A percentile compares a stretch with the other conserved stretches of the same genome.
Evolutionary conservation across 495 filamentous ascomycete genomes (phyloP).

Genomic region (Tetracladium setigerum): DNA sequence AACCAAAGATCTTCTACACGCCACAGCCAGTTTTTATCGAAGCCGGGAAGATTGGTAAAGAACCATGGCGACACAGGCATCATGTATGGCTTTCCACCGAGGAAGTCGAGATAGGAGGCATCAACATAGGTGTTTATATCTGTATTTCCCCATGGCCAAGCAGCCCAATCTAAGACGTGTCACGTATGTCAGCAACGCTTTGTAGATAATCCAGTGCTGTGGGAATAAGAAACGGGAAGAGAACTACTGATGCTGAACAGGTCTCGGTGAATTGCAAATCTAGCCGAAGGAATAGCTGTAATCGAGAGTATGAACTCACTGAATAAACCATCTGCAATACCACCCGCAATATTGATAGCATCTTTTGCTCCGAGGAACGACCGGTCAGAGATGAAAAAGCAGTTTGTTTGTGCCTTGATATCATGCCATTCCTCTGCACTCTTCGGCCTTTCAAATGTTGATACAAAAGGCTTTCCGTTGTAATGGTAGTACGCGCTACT

Average conservation of each 20-base stretch:
- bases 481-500: constrained; percentile 36
- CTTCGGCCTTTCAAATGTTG: constrained; percentile 50
- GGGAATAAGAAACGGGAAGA: no score
- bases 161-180: constrained; percentile 5
- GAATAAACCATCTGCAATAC: constrained; percentile 15
- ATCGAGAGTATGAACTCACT: background rate
- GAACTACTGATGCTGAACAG: no score
- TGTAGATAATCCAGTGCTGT: no score
- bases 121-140: constrained; percentile 11
- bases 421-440: constrained; percentile 22
- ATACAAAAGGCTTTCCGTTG: constrained; percentile 41
- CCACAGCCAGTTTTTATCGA: constrained; percentile 40
- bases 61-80: constrained; percentile 79
- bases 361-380: constrained; percentile 11
- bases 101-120: constrained; percentile 10
- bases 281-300: no score
- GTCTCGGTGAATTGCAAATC: no score
- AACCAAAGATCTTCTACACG: constrained; percentile 58
- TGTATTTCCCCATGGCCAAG: constrained; percentile 8
- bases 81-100: constrained; percentile 59
- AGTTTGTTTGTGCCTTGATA: constrained; percentile 22
- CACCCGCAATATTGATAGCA: background rate
- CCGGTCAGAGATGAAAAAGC: constrained; percentile 30
- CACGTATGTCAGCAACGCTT: no score
- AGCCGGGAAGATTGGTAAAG: constrained; percentile 50